A percentile compares a stretch with the other conserved stretches of the same genome.
Evolutionary conservation across 2,329 filamentous ascomycete species (phyloP).

Genomic region (Spiromastix sp.): DNA sequence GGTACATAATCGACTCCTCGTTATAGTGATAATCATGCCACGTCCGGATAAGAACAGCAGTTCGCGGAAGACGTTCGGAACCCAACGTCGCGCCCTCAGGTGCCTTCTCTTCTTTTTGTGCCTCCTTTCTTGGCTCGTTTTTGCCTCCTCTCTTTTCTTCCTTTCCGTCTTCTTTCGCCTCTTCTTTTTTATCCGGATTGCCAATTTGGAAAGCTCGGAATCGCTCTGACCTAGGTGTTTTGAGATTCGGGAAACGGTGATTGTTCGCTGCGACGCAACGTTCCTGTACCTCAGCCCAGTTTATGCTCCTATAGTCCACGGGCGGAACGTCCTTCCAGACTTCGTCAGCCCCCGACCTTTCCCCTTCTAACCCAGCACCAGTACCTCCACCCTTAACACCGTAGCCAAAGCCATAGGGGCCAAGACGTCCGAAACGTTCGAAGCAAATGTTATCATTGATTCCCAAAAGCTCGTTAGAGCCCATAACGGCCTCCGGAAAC

Average conservation of each 20-base stretch:
- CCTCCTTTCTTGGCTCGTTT: constrained; percentile 7
- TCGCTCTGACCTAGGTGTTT: constrained; percentile 24
- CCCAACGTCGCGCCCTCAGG: constrained; percentile 3
- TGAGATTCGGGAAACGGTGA: constrained; percentile 50
- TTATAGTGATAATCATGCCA: constrained; percentile 75
- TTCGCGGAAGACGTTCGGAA: constrained; percentile 40
- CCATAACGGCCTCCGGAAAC: constrained; percentile 74
- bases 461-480: constrained; percentile 73
- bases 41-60: constrained; percentile 67
- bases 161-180: constrained; percentile 18
- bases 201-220: constrained; percentile 16
- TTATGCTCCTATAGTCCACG: constrained; percentile 65
- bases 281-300: constrained; percentile 70
- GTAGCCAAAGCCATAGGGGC: constrained; percentile 85
- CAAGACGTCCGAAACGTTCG: constrained; percentile 78
- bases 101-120: constrained; percentile 5
- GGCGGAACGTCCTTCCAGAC: constrained; percentile 64
- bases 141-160: constrained; percentile 14
- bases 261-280: constrained; percentile 63
- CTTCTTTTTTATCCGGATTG: constrained; percentile 13
- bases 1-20: constrained; percentile 64
- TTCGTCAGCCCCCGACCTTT: constrained; percentile 66
- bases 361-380: constrained; percentile 75
- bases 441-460: constrained; percentile 83
- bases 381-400: constrained; percentile 66